These are phyloP conservation scores for Paramicrosporidium saccamoebae DNA, from an alignment of 371 early-diverging fungal genomes.

Conservation along the genomic window DNA sequence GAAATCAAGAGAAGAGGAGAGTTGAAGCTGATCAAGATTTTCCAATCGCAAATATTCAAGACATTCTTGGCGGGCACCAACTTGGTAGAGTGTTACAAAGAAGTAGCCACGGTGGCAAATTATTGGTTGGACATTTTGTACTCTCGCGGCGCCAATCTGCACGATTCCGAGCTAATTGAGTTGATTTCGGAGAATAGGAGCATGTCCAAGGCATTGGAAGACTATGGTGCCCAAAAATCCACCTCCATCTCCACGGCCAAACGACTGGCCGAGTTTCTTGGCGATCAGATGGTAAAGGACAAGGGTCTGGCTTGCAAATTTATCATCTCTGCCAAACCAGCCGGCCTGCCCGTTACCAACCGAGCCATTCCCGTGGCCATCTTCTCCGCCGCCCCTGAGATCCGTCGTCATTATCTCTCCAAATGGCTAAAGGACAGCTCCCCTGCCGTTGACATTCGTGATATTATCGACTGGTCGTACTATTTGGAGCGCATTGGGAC, in stretches of 20 bases:
- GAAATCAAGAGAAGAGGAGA: conserved; percentile 97
- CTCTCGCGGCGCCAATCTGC: conserved; percentile 40
- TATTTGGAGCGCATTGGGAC: conserved; percentile 85
- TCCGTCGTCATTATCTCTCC: conserved; percentile 48
- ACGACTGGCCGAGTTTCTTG: conserved; percentile 88
- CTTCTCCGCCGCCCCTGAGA: conserved; percentile 46
- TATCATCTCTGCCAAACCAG: conserved; percentile 64
- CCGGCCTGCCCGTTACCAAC: conserved; percentile 63
- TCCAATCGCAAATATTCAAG: conserved; percentile 82
- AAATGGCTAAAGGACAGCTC: conserved; percentile 70
- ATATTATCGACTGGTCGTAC: conserved; percentile 94
- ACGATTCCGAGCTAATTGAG: conserved; percentile 76
- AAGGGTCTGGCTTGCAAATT: conserved; percentile 90
- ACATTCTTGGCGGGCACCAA: conserved; percentile 60
- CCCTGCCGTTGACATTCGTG: conserved; percentile 39
- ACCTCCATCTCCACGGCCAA: conserved; percentile 83
- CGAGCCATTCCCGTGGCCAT: conserved; percentile 89
- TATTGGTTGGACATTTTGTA: conserved; percentile 89
- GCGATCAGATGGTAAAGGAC: conserved; percentile 88
- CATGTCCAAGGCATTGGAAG: conserved; percentile 80
- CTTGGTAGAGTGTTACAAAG: conserved; percentile 62
- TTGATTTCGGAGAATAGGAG: conserved; percentile 89
- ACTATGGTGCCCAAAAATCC: conserved; percentile 76
- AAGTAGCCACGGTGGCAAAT: conserved; percentile 61
- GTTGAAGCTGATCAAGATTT: conserved; percentile 89